Evolutionary conservation across 495 filamentous ascomycete species (phyloP).

Genomic region (Neurospora intermedia): DNA sequence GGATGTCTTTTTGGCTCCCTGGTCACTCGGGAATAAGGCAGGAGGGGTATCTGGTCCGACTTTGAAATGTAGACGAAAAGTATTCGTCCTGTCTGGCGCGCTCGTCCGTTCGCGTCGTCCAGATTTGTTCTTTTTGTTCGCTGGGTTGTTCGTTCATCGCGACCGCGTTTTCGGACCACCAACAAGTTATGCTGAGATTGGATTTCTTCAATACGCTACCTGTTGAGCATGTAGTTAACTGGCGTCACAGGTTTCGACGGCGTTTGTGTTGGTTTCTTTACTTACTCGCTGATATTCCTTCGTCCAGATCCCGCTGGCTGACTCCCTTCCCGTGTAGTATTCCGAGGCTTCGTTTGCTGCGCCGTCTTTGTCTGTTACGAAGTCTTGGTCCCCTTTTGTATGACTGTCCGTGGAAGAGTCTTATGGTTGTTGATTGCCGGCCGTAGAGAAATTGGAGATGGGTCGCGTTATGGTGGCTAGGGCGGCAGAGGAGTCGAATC

Average conservation of each 20-base stretch:
- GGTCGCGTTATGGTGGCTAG: neutral
- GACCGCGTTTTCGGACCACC: neutral
- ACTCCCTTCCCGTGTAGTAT: neutral
- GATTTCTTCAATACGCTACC: neutral
- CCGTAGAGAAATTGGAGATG: neutral
- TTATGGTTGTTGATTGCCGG: neutral
- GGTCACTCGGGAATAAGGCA: neutral
- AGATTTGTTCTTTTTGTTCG: neutral
- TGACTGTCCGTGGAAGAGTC: neutral
- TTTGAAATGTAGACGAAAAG: neutral
- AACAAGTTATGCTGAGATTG: neutral
- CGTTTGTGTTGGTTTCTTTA: neutral
- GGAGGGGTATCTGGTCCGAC: neutral
- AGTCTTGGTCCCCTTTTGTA: neutral
- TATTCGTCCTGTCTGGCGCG: neutral
- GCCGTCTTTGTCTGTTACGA: neutral
- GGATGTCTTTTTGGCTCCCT: neutral
- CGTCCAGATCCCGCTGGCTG: neutral
- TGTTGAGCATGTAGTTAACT: neutral
- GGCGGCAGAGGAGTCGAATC: neutral
- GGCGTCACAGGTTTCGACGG: neutral
- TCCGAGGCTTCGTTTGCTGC: neutral
- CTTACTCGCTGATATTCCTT: neutral
- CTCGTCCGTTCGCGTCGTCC: neutral
- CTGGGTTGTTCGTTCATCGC: neutral